phyloP scores from a whole-genome alignment of 2,329 filamentous ascomycete genomes.

The Botrytis elliptica region DNA sequence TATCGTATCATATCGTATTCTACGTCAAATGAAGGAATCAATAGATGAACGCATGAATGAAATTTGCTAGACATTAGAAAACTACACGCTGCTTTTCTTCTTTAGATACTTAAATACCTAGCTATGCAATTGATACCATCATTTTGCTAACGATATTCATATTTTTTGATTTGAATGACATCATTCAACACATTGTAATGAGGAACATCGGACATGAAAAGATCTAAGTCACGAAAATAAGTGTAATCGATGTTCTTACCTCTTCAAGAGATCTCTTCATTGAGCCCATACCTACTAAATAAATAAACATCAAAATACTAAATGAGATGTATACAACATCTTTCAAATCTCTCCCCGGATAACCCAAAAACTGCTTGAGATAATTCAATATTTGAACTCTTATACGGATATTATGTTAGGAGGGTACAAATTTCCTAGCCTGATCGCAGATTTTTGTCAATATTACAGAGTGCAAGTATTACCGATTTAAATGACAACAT shows the following conservation, averaged over 20 bases:
- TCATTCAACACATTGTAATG: not conserved
- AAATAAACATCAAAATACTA: not conserved
- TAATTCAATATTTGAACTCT: not conserved
- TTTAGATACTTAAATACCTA: not conserved
- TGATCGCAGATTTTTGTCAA: not conserved
- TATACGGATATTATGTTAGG: not conserved
- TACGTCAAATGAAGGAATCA: not conserved
- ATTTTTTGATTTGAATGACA: not conserved
- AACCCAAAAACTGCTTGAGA: not conserved
- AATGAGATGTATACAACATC: not conserved
- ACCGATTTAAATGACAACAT: not conserved
- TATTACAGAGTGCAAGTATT: not conserved
- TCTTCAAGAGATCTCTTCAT: too few species aligned
- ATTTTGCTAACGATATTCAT: not conserved
- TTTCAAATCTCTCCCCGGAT: not conserved
- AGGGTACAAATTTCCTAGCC: not conserved
- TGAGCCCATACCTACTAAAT: too few species aligned
- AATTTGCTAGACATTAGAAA: not conserved
- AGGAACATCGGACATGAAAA: too few species aligned
- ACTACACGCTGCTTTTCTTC: not conserved
- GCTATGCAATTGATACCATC: not conserved
- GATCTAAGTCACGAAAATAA: too few species aligned
- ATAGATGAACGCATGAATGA: not conserved
- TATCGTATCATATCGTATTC: not conserved
- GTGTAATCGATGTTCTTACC: too few species aligned